A percentile compares a stretch with the other conserved stretches of the same genome.
phyloP scores from a whole-genome alignment of 2,329 filamentous ascomycete species.

The Beauveria bassiana region DNA sequence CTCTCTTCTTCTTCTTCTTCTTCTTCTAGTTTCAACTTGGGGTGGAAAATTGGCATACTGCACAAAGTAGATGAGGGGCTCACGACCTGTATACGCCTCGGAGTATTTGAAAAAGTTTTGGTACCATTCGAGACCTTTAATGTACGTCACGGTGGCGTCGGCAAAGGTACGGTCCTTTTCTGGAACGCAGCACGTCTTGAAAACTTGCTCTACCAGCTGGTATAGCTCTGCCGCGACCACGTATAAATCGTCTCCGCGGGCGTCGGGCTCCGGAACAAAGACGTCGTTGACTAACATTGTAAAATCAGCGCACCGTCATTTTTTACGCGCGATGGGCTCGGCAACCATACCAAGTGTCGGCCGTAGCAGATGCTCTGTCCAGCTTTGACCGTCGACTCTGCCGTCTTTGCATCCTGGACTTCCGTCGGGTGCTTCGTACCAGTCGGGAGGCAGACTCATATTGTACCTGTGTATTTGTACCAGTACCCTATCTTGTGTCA shows the following conservation, averaged over 20 bases:
- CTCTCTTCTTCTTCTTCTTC: neutral
- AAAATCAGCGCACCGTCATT: neutral
- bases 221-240: neutral
- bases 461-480: neutral
- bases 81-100: neutral
- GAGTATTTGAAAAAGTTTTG: constrained; percentile 1
- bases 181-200: neutral
- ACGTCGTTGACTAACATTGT: neutral
- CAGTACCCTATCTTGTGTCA: neutral
- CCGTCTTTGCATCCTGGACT: neutral
- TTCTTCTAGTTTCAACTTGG: neutral
- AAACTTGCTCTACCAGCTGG: neutral
- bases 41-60: neutral
- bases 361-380: neutral
- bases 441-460: neutral
- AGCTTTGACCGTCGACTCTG: neutral
- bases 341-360: neutral
- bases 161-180: neutral
- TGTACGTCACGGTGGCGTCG: neutral
- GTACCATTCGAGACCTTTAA: constrained; percentile 1
- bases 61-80: neutral
- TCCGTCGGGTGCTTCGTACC: no score
- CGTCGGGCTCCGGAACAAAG: neutral
- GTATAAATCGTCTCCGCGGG: neutral
- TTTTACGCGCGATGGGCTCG: no score